Evolutionary conservation across 2,329 filamentous ascomycete genomes (phyloP), one percentile per base, ranked within the genome.

Genomic region (Beauveria australis): DNA sequence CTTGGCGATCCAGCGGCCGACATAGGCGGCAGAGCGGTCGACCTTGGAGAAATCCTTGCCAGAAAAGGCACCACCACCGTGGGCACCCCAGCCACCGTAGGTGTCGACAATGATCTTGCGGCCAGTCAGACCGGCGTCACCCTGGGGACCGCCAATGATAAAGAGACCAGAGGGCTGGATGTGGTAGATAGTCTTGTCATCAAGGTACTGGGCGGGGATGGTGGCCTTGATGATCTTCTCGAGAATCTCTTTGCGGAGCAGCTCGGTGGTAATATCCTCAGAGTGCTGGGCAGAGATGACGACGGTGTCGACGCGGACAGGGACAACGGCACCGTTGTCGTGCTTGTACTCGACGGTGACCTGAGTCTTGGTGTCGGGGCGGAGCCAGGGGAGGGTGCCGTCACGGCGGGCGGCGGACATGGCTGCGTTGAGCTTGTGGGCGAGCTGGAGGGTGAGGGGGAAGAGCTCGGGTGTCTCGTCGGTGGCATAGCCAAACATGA

Each of bases 31-130:
- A 59, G 94, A 97, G 71, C 94, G 91, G 76, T 99, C 94, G 79
- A 99, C 94, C 87, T 99, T 99, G 85, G 92, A 97, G 87, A 97
- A 99, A 79, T 99, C 94, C 89, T 99, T 99, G 73, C 94, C 94
- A 72, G 94, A 97, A 89, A 99, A 99, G 78, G 94, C 94, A 89
- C 94, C 94, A 84, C 94, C 94, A 84, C 94, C 94, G 85, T 99
- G 94, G 71, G 94, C 94, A 81, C 94, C 94, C 94, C 94, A 97
- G 73, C 94, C 94, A 83, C 94, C 94, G 82, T 99, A 99, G 77
- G 94, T 97, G 82, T 99, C 94, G 76, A 99, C 94, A 68, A 97
- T 88, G 86, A 99, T 99, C 88, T 99, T 99, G 74, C 94, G 92
- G 77, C 94, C 94, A 66, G 94, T 99, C 67, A 99, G 85, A 86